Base-by-base conservation (phyloP, 2,329 filamentous ascomycete species). In the Didymella keratinophila region DNA sequence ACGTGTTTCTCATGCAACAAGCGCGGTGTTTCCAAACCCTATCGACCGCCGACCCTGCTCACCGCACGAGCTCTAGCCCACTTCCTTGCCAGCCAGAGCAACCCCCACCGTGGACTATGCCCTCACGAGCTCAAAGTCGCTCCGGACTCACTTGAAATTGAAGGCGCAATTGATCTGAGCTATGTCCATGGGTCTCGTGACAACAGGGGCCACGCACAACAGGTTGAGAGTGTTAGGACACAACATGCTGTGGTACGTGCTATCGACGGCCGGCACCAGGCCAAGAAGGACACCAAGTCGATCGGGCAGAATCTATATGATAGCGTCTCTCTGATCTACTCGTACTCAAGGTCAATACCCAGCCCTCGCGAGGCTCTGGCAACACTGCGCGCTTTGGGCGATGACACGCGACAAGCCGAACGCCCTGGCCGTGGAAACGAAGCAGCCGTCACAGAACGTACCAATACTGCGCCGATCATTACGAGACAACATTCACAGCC, bases 11-110 rank as follows among this genome's bases (percentile, higher is more conserved):
- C 88, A 61, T 92, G 86, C 73, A 87, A 90, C 54, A 89, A 85
- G 75, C 85, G 90, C 64, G 79, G 88, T 39, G 84, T 86, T 32
- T 86, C 86, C 63, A 84, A 84, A 0, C 92, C 92, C 2, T 85
- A 92, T 66, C 88, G 92, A 60, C 85, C 89, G 69, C 95, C 93
- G 69, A 96, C 89, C 56, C 84, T 89, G 21, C 87, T 92, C 44
- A 96, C 92, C 69, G 92, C 93, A 9, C 86, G 92, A 68, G 91
- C 90, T 1, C 78, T 97, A 30, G 93, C 93, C 12, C 86, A 91
- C 55, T 91, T 91, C 69, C 83, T 96, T 49, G 91, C 92, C 10
- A 91, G 89, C 69, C 88, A 92, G 71, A 90, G 93, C 67, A 87
- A 95, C 64, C 87, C 92, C 0, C 87, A 91, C 62, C 82, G 79